Evolutionary conservation across 257 asterid species (phyloP).

Genomic region (Paraleonurus japonicus): DNA sequence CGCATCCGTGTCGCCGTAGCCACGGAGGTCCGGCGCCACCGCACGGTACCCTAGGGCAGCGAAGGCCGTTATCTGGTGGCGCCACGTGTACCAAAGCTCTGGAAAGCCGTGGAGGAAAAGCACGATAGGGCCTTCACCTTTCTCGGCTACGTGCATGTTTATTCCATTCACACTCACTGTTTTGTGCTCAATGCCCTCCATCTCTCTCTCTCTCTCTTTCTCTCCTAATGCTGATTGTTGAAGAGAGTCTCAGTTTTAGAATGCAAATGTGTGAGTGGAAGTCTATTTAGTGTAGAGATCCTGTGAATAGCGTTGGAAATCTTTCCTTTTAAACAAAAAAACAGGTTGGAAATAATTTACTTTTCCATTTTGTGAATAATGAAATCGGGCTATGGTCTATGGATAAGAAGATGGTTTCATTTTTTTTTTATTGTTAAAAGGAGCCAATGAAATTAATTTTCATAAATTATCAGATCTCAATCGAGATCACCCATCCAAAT

Average conservation of each 20-base stretch:
- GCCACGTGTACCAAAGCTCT: conserved; percentile 92
- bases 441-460: too few species aligned
- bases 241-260: neutral
- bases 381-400: neutral
- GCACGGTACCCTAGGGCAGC: conserved; percentile 75
- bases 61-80: conserved; percentile 64
- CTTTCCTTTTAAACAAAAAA: neutral
- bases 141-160: conserved; percentile 82
- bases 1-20: conserved; percentile 73
- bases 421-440: neutral
- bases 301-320: neutral
- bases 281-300: neutral
- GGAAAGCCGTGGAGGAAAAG: conserved; percentile 97
- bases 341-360: neutral
- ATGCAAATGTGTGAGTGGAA: neutral
- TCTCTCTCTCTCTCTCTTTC: conserved; percentile 26
- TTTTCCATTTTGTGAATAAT: neutral
- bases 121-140: conserved; percentile 57
- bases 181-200: conserved; percentile 62
- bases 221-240: neutral
- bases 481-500: too few species aligned
- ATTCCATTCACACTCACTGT: conserved; percentile 63
- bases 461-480: too few species aligned
- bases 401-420: neutral
- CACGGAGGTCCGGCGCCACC: conserved; percentile 91